Evolutionary conservation across 228 moss, liverwort and hornwort genomes (phyloP).

Genomic region (Sphagnum magellanicum): DNA sequence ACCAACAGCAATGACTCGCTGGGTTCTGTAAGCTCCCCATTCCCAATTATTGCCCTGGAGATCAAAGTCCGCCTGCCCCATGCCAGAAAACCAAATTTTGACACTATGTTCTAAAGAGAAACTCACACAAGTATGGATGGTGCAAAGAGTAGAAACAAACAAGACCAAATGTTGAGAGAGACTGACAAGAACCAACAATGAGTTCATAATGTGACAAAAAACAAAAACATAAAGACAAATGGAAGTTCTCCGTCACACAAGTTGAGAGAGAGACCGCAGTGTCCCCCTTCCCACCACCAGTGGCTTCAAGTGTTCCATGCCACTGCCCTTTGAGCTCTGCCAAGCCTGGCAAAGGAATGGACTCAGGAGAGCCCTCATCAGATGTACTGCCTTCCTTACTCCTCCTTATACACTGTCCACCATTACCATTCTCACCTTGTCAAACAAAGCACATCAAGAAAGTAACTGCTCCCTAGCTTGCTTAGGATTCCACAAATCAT

Average conservation of each 20-base stretch:
- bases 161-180: too few species aligned
- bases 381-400: constrained; percentile 49
- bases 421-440: background rate
- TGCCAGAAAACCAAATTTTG: background rate
- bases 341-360: constrained; percentile 83
- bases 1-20: constrained; percentile 85
- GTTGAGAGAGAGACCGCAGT: constrained; percentile 38
- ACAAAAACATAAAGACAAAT: too few species aligned
- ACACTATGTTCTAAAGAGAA: background rate
- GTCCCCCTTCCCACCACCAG: constrained; percentile 98
- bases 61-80: constrained; percentile 91
- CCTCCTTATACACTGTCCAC: constrained; percentile 49
- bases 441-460: background rate
- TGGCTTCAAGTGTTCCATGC: constrained; percentile 92
- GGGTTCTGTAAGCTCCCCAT: constrained; percentile 92
- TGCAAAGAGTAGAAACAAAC: too few species aligned
- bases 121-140: too few species aligned
- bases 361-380: constrained; percentile 72
- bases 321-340: constrained; percentile 93
- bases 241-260: background rate
- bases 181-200: too few species aligned
- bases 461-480: background rate
- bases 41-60: constrained; percentile 98
- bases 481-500: background rate
- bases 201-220: too few species aligned